phyloP scores from a whole-genome alignment of 371 early-diverging fungal species.

The Mucor saturninus region DNA sequence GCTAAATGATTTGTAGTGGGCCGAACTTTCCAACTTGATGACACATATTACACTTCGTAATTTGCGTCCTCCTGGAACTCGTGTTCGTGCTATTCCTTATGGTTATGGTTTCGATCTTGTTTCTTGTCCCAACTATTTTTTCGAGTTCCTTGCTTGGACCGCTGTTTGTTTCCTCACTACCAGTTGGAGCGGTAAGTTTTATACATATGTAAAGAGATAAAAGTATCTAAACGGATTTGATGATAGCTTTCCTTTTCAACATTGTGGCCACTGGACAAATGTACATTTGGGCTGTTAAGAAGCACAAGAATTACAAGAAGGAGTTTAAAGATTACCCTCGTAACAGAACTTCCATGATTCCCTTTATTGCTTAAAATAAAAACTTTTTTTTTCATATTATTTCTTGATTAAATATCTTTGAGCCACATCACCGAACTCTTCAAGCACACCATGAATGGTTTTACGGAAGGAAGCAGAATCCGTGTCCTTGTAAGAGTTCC shows the following conservation, averaged over 20 bases:
- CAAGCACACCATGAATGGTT: slow-evolving; percentile 56
- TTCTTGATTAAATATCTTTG: slow-evolving; percentile 37
- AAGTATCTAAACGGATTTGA: background rate
- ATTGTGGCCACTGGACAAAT: slow-evolving; percentile 87
- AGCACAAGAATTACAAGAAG: slow-evolving; percentile 88
- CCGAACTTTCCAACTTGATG: slow-evolving; percentile 84
- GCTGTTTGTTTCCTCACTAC: slow-evolving; percentile 77
- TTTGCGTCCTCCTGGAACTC: slow-evolving; percentile 91
- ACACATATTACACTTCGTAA: slow-evolving; percentile 90
- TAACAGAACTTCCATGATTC: slow-evolving; percentile 88
- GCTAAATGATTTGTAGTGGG: slow-evolving; percentile 46
- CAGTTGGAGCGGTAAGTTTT: slow-evolving; percentile 67
- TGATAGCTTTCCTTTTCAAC: slow-evolving; percentile 76
- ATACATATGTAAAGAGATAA: background rate
- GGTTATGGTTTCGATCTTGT: slow-evolving; percentile 94
- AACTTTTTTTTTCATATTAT: slow-evolving; percentile 4
- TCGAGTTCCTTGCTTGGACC: slow-evolving; percentile 89
- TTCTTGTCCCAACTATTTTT: slow-evolving; percentile 94
- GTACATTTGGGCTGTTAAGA: slow-evolving; percentile 97
- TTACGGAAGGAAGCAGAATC: slow-evolving; percentile 61
- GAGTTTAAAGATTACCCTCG: slow-evolving; percentile 95
- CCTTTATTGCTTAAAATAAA: slow-evolving; percentile 71
- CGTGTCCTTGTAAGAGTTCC: slow-evolving; percentile 54
- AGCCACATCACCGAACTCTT: slow-evolving; percentile 63
- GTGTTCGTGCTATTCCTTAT: slow-evolving; percentile 86